phyloP scores from a whole-genome alignment of 805 yeast genomes.

The Suhomyces xylopsoci region DNA sequence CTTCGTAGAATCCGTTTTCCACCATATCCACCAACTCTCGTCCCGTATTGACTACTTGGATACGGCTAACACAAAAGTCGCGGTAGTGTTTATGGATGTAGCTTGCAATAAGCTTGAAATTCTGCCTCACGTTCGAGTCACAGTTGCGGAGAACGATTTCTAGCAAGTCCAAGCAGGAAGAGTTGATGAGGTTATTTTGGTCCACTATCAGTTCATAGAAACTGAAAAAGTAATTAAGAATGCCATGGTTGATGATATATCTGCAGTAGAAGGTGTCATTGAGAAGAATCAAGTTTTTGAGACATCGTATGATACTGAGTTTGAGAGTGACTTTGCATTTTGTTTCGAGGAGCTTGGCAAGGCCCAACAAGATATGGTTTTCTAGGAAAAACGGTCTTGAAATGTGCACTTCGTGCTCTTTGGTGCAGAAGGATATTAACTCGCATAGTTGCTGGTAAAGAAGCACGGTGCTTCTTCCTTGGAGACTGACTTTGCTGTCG shows the following conservation, averaged over 20 bases:
- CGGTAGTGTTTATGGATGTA: conserved; percentile 31
- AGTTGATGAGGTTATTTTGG: conserved; percentile 63
- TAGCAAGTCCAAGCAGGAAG: conserved; percentile 70
- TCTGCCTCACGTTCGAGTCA: conserved; percentile 17
- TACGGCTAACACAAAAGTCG: conserved; percentile 19
- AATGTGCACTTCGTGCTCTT: conserved; percentile 55
- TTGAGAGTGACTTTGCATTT: conserved; percentile 50
- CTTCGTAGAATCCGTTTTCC: conserved; percentile 17
- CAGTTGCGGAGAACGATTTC: conserved; percentile 38
- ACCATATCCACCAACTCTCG: conserved; percentile 26
- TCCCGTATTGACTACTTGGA: conserved; percentile 27
- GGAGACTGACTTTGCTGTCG: conserved; percentile 3
- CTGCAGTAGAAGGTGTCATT: conserved; percentile 62
- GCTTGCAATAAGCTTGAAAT: conserved; percentile 27
- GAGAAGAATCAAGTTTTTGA: conserved; percentile 57
- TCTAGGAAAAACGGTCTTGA: conserved; percentile 65
- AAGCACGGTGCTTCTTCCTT: conserved; percentile 33
- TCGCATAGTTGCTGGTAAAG: conserved; percentile 64
- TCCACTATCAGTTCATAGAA: conserved; percentile 48
- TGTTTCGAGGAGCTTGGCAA: conserved; percentile 47
- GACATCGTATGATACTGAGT: conserved; percentile 65
- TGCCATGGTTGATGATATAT: conserved; percentile 53
- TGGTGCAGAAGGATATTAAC: conserved; percentile 61
- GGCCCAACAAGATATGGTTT: conserved; percentile 54
- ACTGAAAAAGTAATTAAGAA: conserved; percentile 48